phyloP scores from a whole-genome alignment of 1,284 basidiomycete genomes.

The Prillingera fragicola region DNA sequence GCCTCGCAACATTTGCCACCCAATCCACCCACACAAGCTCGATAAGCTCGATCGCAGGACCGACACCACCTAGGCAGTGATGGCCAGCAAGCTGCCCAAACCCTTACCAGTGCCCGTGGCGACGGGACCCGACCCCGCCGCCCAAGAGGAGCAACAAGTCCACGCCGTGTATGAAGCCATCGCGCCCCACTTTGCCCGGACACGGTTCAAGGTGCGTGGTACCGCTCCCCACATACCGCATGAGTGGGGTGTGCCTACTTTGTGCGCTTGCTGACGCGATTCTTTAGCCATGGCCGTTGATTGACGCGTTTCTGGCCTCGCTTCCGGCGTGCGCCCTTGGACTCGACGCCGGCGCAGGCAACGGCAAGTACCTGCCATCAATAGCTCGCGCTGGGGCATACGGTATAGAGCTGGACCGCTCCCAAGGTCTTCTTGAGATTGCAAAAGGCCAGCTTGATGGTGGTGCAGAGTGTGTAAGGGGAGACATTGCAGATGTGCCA shows the following conservation, averaged over 20 bases:
- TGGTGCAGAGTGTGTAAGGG: conserved; percentile 43
- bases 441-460: conserved; percentile 54
- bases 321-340: conserved; percentile 76
- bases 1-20: not conserved
- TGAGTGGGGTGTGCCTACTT: not conserved
- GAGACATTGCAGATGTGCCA: conserved; percentile 59
- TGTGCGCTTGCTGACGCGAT: conserved; percentile 1
- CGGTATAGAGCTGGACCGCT: conserved; percentile 78
- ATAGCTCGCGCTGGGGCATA: conserved; percentile 42
- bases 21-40: too few relatives aligned
- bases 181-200: conserved; percentile 85
- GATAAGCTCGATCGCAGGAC: too few relatives aligned
- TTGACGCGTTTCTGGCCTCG: conserved; percentile 68
- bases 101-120: conserved; percentile 23
- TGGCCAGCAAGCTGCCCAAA: conserved; percentile 12
- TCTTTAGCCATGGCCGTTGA: conserved; percentile 85
- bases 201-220: conserved; percentile 79
- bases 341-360: conserved; percentile 91
- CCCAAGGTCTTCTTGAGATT: conserved; percentile 66
- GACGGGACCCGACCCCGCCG: conserved; percentile 18
- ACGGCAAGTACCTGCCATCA: conserved; percentile 89
- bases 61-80: not conserved
- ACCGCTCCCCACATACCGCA: too few relatives aligned
- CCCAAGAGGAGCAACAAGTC: conserved; percentile 51
- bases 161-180: conserved; percentile 86